Base-by-base conservation (phyloP, 192 early-diverging fungal species). In the Backusella liffmaniae region DNA sequence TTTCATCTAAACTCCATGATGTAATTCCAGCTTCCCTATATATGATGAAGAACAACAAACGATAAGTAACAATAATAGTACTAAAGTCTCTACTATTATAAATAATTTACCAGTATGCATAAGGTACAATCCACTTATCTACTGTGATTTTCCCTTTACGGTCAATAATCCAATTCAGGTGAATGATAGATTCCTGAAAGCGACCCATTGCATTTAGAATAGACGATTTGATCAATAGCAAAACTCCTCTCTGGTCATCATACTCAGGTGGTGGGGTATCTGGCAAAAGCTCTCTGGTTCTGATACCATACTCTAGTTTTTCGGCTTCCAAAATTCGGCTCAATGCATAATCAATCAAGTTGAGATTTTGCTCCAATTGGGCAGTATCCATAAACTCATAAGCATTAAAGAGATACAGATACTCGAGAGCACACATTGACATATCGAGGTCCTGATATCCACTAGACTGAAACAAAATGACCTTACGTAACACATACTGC, bases 91-190 rank as follows among this genome's bases (percentile, higher is more conserved):
- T 10, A 62, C 26, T 37, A 69, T 21, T 37, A 69, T 35, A 41
- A 23, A 23, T 3, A 10, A n/a, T 3, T 37, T 84, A 80, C 85
- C 87, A 88, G 41, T 82, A 87, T 12, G 87, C 81, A 73, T 86
- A 88, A 21, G 87, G 87, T 15, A 87, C 73, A 34, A 87, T 80
- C 86, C 86, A 88, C 15, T 79, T 80, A 46, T 88, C 85, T 3
- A 83, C 74, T 18, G 46, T 10, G 32, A 87, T 81, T 34, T 81
- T 83, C 12, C 77, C 76, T 30, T 79, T 67, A 18, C 80, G 77
- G 26, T 86, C 87, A 56, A 87, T 69, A 35, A 88, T 86, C 87
- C 87, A 88, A 66, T 76, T 84, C 68, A 87, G 65, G 37, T 78
- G 80, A 46, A 83, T 80, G 16, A 81, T 79, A 1, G 76, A 77